Percentiles rank a stretch among this genome's conserved stretches.
phyloP scores from a whole-genome alignment of 257 asterid genomes.

The Lycium barbarum region DNA sequence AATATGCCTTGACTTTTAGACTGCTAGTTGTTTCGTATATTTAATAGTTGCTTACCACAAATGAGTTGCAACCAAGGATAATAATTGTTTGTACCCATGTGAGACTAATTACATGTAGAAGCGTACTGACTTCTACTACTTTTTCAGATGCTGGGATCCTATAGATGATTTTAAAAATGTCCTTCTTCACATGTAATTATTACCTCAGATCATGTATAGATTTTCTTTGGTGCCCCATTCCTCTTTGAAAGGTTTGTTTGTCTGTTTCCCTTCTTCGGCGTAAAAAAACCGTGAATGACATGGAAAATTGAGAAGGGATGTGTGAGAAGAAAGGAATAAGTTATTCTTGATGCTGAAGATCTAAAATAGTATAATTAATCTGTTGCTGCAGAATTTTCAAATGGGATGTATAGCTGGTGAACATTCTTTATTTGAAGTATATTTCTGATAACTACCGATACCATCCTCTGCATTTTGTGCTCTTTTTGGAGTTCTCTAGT shows the following conservation, averaged over 20 bases:
- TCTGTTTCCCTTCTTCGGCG: background rate
- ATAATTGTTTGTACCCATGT: background rate
- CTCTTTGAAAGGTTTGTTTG: background rate
- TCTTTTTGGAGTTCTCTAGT: background rate
- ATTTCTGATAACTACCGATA: background rate
- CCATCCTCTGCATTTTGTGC: background rate
- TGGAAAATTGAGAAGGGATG: background rate
- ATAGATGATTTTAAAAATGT: background rate
- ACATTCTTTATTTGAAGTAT: background rate
- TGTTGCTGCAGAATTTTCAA: background rate
- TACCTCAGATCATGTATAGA: background rate
- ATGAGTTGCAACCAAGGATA: background rate
- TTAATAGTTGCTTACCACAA: background rate
- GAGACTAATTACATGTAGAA: slow-evolving; percentile 1
- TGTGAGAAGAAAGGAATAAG: background rate
- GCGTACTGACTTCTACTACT: background rate
- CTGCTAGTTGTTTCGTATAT: background rate
- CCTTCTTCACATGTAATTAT: background rate
- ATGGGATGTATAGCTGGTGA: background rate
- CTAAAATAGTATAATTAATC: background rate
- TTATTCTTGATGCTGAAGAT: slow-evolving; percentile 3
- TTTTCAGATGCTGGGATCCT: background rate
- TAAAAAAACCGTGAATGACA: background rate
- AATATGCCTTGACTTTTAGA: background rate
- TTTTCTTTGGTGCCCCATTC: background rate